These are phyloP conservation scores for Amylocystis lapponica DNA, from an alignment of 768 basidiomycete genomes.

Conservation along the genomic window DNA sequence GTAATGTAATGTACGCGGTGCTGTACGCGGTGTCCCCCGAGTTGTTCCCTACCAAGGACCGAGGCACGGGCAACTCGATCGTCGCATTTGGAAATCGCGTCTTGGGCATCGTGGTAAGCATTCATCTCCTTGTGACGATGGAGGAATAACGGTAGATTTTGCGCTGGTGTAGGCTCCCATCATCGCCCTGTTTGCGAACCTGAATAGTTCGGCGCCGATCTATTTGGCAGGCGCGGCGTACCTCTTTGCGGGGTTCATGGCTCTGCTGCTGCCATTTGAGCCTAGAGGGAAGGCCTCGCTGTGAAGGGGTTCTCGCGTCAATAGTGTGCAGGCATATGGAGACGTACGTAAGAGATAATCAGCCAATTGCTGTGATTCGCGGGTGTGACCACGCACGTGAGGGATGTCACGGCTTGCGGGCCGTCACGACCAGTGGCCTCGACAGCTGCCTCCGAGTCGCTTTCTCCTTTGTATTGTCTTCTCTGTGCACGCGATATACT, in stretches of 20 bases:
- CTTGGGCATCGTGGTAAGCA: slow-evolving; percentile 50
- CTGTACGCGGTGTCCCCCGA: slow-evolving; percentile 38
- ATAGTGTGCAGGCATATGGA: neutral
- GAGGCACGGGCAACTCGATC: slow-evolving; percentile 49
- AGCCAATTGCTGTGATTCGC: neutral
- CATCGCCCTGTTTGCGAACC: slow-evolving; percentile 41
- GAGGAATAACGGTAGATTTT: neutral
- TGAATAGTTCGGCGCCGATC: slow-evolving; percentile 44
- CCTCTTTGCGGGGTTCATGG: slow-evolving; percentile 38
- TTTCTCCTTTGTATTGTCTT: too few species aligned
- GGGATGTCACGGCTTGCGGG: too few species aligned
- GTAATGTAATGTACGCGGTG: slow-evolving; percentile 48
- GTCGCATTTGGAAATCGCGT: slow-evolving; percentile 44
- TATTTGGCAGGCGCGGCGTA: slow-evolving; percentile 52
- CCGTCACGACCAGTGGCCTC: too few species aligned
- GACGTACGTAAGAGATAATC: neutral
- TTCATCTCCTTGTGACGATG: neutral
- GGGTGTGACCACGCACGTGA: too few species aligned
- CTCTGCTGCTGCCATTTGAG: slow-evolving; percentile 49
- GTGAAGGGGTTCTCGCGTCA: slow-evolving; percentile 19
- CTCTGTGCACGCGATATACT: too few species aligned
- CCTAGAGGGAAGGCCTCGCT: slow-evolving; percentile 47
- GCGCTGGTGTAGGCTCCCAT: slow-evolving; percentile 34
- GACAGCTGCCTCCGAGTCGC: too few species aligned
- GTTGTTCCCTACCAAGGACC: slow-evolving; percentile 45